Base-by-base conservation (phyloP, 768 basidiomycete genomes). In the Pleurotus cornucopiae region DNA sequence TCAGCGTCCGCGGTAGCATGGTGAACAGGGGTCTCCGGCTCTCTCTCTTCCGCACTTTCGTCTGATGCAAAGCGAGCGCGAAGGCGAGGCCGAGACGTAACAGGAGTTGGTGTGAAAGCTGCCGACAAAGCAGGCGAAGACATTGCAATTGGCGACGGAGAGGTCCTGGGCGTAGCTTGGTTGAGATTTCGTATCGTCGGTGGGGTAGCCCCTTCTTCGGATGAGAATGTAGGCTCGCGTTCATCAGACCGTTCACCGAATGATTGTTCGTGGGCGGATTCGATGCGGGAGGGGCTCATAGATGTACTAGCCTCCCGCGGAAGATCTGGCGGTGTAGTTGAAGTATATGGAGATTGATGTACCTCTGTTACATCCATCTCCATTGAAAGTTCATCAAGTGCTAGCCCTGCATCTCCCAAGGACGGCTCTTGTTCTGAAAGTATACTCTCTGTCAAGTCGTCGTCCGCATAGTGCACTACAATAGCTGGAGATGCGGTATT, bases 171-270 rank as follows among this genome's bases (percentile, higher is more conserved):
- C 20, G 20, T 26, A 61, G 56, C n/a, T 59, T 66, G 47, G 57
- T 67, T 60, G 57, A 63, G 63, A 49, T 58, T 66, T 59, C 67
- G 61, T 51, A 60, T 66, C 23, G 63, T 62, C 61, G 73, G 71
- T n/a, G 69, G 72, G 39, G 73, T 72, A 48, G 67, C 65, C 3
- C 73, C 70, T 16, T 65, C 80, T 12, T 79, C 84, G 7, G 88
- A 88, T 0, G 88, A 88, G 63, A 89, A 89, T 0, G 88, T 89
- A 4, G 86, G 85, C 49, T 88, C 85, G 37, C 30, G 57, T 60
- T 6, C 66, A 21, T 71, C 67, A 6, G 59, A 57, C 9, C 30
- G 30, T 34, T 34, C 9, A 34, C 30, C 30, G 30, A 9, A 34
- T 34, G 30, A 34, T 49, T 63, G 64, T 41, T 65, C 64, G 4